Evolutionary conservation across 2,329 filamentous ascomycete species (phyloP), one percentile per base, ranked within the genome.

Genomic region (Fusarium gaditjirri): DNA sequence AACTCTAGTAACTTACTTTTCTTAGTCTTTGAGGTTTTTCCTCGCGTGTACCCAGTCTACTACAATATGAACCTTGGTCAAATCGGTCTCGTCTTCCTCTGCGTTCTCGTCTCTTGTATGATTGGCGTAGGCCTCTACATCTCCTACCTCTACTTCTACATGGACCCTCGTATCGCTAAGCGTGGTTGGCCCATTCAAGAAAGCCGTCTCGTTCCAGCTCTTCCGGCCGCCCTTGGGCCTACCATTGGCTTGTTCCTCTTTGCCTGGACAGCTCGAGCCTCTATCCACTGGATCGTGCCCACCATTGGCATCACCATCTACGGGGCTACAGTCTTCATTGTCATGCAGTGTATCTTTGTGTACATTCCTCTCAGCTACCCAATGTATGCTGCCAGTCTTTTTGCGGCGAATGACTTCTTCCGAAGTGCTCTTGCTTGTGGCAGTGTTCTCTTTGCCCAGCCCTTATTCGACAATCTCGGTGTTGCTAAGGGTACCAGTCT

Each of bases 11-110:
- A 43, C 57, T 76, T 67, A 76, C 69, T 60, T 19, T 21, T 19
- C 50, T 49, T 31, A 81, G 80, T 83, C 79, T 92, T 92, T 76
- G 90, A 92, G 75, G 87, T 87, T n/a, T 92, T 92, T 78, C 89
- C 90, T 8, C 81, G 91, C 19, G 89, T 92, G 61, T 92, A 90
- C 77, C 84, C 85, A 5, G 84, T 84, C 42, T 82, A 86, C 75
- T 92, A 92, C 80, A 79, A 81, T 76, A 91, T 92, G 85, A 86
- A 84, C 65, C 79, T 87, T 5, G 89, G 89, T 36, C 78, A 89
- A 70, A 81, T 88, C 68, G 89, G 89, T 35, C 84, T 91, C 14
- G 85, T 90, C 47, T 92, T 92, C 82, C 81, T 89, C 53, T 88
- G 86, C 71, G 84, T 91, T 74, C 81, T 90, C 31, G 84, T 91